Base-by-base conservation (phyloP, 2,329 filamentous ascomycete species). In the Scytalidium lignicola region DNA sequence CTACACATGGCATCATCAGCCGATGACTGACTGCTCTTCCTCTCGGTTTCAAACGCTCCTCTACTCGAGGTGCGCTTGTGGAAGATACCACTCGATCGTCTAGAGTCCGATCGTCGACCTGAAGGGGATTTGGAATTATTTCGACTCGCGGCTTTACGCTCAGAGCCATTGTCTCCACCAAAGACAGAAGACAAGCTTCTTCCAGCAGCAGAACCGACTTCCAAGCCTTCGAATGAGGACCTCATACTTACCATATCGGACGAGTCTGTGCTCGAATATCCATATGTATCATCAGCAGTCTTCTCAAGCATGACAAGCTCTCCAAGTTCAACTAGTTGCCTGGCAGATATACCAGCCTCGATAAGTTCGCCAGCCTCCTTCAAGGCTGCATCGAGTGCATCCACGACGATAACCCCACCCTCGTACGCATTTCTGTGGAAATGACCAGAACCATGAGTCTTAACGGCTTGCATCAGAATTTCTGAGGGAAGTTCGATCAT, bases 341-440 rank as follows among this genome's bases (percentile, higher is more conserved):
- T 77, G 0, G 88, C 83, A 19, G 75, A 74, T 22, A 96, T 72
- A 0, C 82, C 83, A 0, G 89, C 88, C 56, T 89, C 81, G 9
- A 95, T 85, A 43, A 97, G 74, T 70, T 97, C 92, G 0, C 92
- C 92, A 0, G 91, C 87, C 63, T 96, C 89, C 58, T 84, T 83
- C 41, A 96, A 65, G 42, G 86, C 90, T 0, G 87, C 88, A 22
- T 89, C 84, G 0, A 95, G 74, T 9, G 86, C 91, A 62, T 90
- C 86, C 4, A 90, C 86, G 4, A 88, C 76, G 21, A 90, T 74
- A 13, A 79, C 82, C 0, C 81, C 82, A 0, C 82, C 82, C 56
- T 86, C 83, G 2, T 72, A 65, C 0, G 80, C 80, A 53, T 83
- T 80, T 59, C 76, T 86, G 63, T 90, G 86, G 51, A 82, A 82